phyloP scores from a whole-genome alignment of 1,139 yeast genomes.

The Hansenula lynferdii region DNA sequence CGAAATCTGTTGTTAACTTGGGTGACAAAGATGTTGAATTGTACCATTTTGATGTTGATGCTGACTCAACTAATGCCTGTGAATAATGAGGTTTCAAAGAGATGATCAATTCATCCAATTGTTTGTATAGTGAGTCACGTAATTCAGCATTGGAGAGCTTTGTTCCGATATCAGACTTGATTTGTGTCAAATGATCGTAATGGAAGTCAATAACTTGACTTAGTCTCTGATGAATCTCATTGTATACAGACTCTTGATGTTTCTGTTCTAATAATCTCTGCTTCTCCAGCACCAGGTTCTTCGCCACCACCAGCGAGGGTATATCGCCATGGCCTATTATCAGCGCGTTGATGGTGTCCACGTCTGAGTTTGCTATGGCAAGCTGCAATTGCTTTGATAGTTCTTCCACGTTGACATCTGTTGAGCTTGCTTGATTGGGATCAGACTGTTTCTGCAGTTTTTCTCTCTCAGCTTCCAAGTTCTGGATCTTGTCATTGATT shows the following conservation, averaged over 20 bases:
- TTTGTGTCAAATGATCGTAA: slow-evolving; percentile 15
- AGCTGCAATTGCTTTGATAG: slow-evolving; percentile 10
- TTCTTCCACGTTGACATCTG: slow-evolving; percentile 11
- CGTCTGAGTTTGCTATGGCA: slow-evolving; percentile 15
- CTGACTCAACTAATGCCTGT: slow-evolving; percentile 9
- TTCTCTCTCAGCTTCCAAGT: slow-evolving; percentile 16
- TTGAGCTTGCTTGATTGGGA: background rate
- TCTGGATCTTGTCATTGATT: slow-evolving; percentile 22
- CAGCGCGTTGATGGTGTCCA: slow-evolving; percentile 14
- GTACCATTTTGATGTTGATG: slow-evolving; percentile 15
- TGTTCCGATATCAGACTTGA: slow-evolving; percentile 20
- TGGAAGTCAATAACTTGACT: slow-evolving; percentile 11
- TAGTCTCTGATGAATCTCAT: slow-evolving; percentile 8
- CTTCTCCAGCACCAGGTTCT: slow-evolving; percentile 9
- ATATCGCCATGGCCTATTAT: slow-evolving; percentile 10
- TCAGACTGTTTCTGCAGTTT: slow-evolving; percentile 4
- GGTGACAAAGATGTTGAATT: slow-evolving; percentile 12
- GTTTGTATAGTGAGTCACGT: slow-evolving; percentile 3
- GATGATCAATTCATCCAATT: slow-evolving; percentile 5
- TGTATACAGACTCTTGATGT: slow-evolving; percentile 14
- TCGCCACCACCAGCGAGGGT: slow-evolving; percentile 11
- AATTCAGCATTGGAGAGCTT: slow-evolving; percentile 8
- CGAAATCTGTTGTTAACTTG: slow-evolving; percentile 16
- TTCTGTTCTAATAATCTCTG: slow-evolving; percentile 12
- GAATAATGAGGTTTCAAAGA: slow-evolving; percentile 6